Base-by-base conservation (phyloP, 1,139 yeast genomes). In the Pichia sp. region DNA sequence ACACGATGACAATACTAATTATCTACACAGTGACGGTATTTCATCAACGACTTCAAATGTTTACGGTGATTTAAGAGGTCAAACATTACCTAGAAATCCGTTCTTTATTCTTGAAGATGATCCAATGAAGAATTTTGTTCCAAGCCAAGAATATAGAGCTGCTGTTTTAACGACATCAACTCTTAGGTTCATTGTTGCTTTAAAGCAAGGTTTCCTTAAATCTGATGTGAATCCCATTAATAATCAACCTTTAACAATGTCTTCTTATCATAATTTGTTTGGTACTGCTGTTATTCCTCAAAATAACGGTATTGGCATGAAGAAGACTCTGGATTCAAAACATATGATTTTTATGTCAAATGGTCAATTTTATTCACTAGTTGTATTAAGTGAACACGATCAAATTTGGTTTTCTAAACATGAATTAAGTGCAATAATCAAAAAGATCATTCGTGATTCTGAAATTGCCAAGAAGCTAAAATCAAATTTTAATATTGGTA, bases 41-140 rank as follows among this genome's bases (percentile, higher is more conserved):
- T 80, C 71, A 58, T 82, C 73, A 55, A 73, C 74, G 53, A 77
- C 77, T 39, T 79, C 85, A 0, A 82, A 81, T 15, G 77, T 82
- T 43, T 80, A 82, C 54, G 85, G 85, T 27, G 85, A 82, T 49
- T 65, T 77, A 38, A 65, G 79, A 45, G 82, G 82, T 15, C 85
- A 81, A 56, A 80, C 84, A 2, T 68, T 84, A 45, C 94, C 94
- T 5, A 68, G 90, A 52, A 84, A 84, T 59, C 94, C 94, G 0
- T 84, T 82, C 57, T 70, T 84, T 56, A 76, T 84, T 9, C 64
- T 84, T 29, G 88, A 83, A 55, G 85, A 83, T 59, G 94, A 84
- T 56, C 89, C 90, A 0, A 73, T 79, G 55, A 77, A 73, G 49
- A 80, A 82, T 30, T 68, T 64, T 47, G 62, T 68, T 11, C 85